phyloP scores from a whole-genome alignment of 345 rosid genomes.

The Iberis pinnata region DNA sequence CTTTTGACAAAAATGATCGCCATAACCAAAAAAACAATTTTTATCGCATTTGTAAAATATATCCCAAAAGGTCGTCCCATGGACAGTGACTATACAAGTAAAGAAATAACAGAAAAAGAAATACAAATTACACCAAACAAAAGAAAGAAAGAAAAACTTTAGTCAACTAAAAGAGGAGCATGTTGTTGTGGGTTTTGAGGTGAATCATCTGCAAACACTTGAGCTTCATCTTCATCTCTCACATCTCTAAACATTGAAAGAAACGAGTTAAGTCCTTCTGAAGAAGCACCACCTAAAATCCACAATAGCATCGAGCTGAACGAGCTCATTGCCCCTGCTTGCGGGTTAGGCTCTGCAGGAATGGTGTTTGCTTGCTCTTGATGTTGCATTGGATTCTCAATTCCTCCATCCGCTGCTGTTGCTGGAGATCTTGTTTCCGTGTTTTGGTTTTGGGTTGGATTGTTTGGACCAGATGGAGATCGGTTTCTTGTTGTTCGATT shows the following conservation, averaged over 20 bases:
- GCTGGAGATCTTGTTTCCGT: conserved; percentile 42
- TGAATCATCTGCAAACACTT: conserved; percentile 28
- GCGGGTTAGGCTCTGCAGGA: conserved; percentile 45
- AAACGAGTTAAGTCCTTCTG: conserved; percentile 76
- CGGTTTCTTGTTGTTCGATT: conserved; percentile 57
- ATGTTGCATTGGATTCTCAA: conserved; percentile 36
- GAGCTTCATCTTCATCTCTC: conserved; percentile 76
- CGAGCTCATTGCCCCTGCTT: conserved; percentile 69
- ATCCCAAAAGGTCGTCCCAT: too few relatives aligned
- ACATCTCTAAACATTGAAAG: conserved; percentile 83
- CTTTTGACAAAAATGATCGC: too few relatives aligned
- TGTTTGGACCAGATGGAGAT: conserved; percentile 41
- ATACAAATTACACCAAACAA: conserved; percentile 19
- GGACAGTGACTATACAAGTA: conserved; percentile 22
- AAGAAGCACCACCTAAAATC: conserved; percentile 95
- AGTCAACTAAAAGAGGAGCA: conserved; percentile 24
- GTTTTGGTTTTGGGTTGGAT: conserved; percentile 35
- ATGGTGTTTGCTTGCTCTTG: conserved; percentile 32
- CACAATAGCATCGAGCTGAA: conserved; percentile 76
- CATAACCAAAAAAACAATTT: too few relatives aligned
- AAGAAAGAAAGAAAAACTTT: background rate
- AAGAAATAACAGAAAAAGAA: conserved; percentile 9
- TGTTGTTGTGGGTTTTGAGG: conserved; percentile 21
- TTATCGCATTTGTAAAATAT: too few relatives aligned
- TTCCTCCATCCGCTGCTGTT: conserved; percentile 28